Evolutionary conservation across 1,139 yeast species (phyloP).

Genomic region (Sugiyamaella paludigena): DNA sequence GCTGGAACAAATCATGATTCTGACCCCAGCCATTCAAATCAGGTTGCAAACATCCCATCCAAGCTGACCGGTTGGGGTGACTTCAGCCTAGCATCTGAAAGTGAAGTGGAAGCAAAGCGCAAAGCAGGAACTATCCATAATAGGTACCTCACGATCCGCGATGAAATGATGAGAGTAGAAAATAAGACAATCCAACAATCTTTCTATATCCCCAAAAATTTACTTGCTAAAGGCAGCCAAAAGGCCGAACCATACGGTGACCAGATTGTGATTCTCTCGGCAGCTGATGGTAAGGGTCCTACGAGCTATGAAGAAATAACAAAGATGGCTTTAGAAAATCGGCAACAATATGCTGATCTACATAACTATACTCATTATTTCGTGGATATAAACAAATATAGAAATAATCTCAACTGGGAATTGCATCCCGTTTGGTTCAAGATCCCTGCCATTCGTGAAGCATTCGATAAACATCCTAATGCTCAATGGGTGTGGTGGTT

Average conservation of each 20-base stretch:
- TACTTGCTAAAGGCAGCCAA: slow-evolving; percentile 12
- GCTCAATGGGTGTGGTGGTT: slow-evolving; percentile 40
- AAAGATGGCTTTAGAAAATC: slow-evolving; percentile 32
- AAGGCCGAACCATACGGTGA: slow-evolving; percentile 27
- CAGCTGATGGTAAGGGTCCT: slow-evolving; percentile 33
- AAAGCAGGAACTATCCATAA: neutral
- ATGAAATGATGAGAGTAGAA: slow-evolving; percentile 6
- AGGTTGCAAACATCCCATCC: neutral
- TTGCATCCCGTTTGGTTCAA: slow-evolving; percentile 35
- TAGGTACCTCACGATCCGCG: slow-evolving; percentile 3
- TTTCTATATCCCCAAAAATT: slow-evolving; percentile 8
- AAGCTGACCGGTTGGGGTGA: neutral
- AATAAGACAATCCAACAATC: slow-evolving; percentile 4
- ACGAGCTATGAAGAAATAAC: slow-evolving; percentile 26
- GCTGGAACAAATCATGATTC: neutral
- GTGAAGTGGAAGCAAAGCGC: neutral
- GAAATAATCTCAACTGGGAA: slow-evolving; percentile 4
- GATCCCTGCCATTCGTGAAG: slow-evolving; percentile 32
- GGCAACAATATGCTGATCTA: slow-evolving; percentile 34
- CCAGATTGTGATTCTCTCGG: slow-evolving; percentile 33
- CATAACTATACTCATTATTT: slow-evolving; percentile 36
- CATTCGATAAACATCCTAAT: slow-evolving; percentile 29
- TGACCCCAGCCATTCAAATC: neutral
- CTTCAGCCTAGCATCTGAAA: neutral
- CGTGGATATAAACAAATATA: slow-evolving; percentile 29